Conservation (phyloP, 208 protist genomes). For the Balamuthia mandrillaris region DNA sequence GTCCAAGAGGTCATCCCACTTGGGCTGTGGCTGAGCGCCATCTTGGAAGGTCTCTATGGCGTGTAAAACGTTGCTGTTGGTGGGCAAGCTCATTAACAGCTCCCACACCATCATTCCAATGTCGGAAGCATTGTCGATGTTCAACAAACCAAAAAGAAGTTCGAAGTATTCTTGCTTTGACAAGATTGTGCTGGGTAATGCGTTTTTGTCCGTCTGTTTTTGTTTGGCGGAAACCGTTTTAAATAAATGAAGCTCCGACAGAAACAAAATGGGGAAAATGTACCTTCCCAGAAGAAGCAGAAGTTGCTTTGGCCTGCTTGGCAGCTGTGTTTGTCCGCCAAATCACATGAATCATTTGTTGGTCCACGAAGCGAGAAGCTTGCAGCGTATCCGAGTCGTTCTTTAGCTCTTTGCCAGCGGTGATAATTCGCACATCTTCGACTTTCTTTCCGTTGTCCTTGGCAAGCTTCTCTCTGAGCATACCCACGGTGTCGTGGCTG, state of each 20-base stretch:
- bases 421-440: not conserved
- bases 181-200: slow-evolving; percentile 8
- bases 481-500: slow-evolving; percentile 33
- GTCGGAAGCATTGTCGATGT: not conserved
- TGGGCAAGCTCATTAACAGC: slow-evolving; percentile 56
- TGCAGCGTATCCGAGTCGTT: slow-evolving; percentile 14
- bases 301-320: not conserved
- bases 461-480: slow-evolving; percentile 16
- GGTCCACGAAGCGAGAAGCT: not conserved
- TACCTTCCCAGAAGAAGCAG: not conserved
- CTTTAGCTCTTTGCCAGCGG: not conserved
- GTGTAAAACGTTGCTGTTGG: slow-evolving; percentile 47
- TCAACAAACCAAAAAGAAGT: slow-evolving; percentile 13
- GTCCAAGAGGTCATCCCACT: slow-evolving; percentile 45
- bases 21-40: not conserved
- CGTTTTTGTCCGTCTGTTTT: not conserved
- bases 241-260: too few species aligned
- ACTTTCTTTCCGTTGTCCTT: not conserved
- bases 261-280: too few species aligned
- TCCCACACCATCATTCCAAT: slow-evolving; percentile 43
- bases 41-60: not conserved
- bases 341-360: not conserved
- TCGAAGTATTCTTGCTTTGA: slow-evolving; percentile 41
- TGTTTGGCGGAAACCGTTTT: too few species aligned
- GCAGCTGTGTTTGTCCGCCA: not conserved